Evolutionary conservation across 306 rosid species (phyloP).

Genomic region (Senna siamea): DNA sequence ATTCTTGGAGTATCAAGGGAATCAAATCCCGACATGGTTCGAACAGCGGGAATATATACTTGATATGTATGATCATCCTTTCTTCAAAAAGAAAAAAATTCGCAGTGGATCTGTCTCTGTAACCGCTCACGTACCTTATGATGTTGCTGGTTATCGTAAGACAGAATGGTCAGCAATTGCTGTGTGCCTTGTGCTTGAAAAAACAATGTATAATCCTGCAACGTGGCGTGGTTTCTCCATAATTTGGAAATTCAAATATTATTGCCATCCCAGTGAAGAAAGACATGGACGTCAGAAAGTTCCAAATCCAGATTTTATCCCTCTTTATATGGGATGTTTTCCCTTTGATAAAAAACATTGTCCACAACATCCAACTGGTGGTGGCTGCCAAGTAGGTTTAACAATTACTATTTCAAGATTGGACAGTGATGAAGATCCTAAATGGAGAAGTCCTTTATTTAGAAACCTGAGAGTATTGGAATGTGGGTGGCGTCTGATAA

Average conservation of each 20-base stretch:
- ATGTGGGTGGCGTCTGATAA: not conserved
- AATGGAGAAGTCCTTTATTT: no score
- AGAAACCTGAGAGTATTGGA: not conserved
- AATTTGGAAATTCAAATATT: not conserved
- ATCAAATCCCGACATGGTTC: not conserved
- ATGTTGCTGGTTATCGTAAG: not conserved
- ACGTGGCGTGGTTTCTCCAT: no score
- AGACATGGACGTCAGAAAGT: not conserved
- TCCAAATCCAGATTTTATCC: not conserved
- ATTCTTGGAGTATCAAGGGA: not conserved
- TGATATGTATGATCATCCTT: no score
- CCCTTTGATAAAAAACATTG: not conserved
- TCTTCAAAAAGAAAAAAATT: not conserved
- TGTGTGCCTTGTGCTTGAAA: not conserved
- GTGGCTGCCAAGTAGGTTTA: not conserved
- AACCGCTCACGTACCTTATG: not conserved
- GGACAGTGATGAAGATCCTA: not conserved
- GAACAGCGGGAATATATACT: not conserved
- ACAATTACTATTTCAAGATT: no score
- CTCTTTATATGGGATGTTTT: not conserved
- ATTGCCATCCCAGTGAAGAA: not conserved
- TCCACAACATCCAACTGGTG: not conserved
- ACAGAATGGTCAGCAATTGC: not conserved
- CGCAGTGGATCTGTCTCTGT: not conserved
- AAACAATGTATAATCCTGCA: not conserved